These are phyloP conservation scores for Rhizoclosmatium sp. DNA, from an alignment of 192 early-diverging fungal species.

Conservation along the genomic window DNA sequence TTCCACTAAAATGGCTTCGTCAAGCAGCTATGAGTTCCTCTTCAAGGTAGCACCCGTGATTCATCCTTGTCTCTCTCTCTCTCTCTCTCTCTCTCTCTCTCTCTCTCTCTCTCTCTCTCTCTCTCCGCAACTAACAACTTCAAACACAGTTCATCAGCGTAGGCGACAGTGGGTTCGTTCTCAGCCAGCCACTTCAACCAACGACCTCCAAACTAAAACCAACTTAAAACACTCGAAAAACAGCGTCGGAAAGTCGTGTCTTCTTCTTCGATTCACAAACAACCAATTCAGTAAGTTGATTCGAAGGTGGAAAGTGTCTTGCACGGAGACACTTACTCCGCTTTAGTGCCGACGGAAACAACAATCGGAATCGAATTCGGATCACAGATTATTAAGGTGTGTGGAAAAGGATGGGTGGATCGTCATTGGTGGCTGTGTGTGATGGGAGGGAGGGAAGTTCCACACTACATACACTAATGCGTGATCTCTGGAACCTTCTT, in stretches of 20 bases:
- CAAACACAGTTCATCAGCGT: constrained; percentile 40
- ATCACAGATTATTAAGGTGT: constrained; percentile 40
- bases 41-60: constrained; percentile 23
- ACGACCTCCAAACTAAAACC: neutral
- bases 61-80: neutral
- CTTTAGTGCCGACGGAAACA: constrained; percentile 45
- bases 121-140: neutral
- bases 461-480: neutral
- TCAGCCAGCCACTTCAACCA: neutral
- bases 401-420: neutral
- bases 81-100: neutral
- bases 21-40: constrained; percentile 23
- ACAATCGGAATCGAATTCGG: constrained; percentile 56
- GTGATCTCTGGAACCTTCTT: neutral
- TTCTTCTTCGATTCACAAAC: constrained; percentile 52
- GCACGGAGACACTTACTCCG: neutral
- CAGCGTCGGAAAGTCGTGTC: constrained; percentile 53
- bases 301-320: constrained; percentile 1
- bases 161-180: constrained; percentile 45
- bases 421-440: neutral
- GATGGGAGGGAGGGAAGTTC: too few species aligned
- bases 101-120: neutral
- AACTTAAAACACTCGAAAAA: neutral
- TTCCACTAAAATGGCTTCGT: neutral
- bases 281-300: constrained; percentile 38